Base-by-base conservation (phyloP, 176 grass and related monocot species). In the Carex cristatella region DNA sequence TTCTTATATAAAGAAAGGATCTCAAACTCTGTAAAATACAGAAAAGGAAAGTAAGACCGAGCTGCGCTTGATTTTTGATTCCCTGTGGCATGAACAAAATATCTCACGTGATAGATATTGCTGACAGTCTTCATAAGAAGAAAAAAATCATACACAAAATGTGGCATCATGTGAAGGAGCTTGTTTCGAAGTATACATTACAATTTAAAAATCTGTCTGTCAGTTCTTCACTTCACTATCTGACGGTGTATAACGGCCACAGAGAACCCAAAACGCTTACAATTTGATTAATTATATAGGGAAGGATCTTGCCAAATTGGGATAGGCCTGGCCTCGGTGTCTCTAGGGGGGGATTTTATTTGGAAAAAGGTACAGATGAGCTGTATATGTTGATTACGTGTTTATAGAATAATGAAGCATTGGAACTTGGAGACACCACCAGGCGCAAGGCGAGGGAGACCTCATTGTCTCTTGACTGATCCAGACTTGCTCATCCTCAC, bases 301-400 rank as follows among this genome's bases (percentile, higher is more conserved):
- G 9, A 63, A 46, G 60, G 80, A 81, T 82, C 5, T 82, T 82
- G 61, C 80, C 80, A 65, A 82, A 65, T 82, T 66, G 80, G 80
- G 33, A 82, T 82, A 82, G 80, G 38, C 56, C 59, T 82, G 9
- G 9, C 48, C 48, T 51, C 0, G 38, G 10, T 81, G 80, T 66
- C 55, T 48, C 61, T 82, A 67, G 48, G 9, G 48, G 7, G 61
- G 4, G 38, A n/a, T 63, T 61, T 19, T 61, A 81, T 40, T 61
- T 14, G 40, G 38, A 64, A 67, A 27, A 51, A 53, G 28, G 44
- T 65, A 67, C 63, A 13, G 78, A 82, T 82, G 80, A 65, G 80
- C 80, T 82, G 80, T 82, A 82, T 51, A 7, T 46, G 63, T 66
- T 65, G 38, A 82, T 82, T 81, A 81, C 28, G 3, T 66, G n/a